Evolutionary conservation across 352 stramenopile species (phyloP).

Genomic region (Phytophthora fragariaefolia): DNA sequence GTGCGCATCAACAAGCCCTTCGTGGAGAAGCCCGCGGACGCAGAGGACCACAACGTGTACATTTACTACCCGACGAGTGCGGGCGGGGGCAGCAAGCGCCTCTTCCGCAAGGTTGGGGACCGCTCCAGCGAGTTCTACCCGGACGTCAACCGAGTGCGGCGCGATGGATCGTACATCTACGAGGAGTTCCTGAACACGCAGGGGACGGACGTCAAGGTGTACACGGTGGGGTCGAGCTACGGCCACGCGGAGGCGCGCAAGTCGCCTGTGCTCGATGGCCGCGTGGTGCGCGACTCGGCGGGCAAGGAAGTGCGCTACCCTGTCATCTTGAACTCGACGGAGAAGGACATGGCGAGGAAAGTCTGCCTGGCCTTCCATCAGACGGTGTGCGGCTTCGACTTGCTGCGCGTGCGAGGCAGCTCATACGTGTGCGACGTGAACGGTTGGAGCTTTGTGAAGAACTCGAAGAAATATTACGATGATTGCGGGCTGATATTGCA

Average conservation of each 20-base stretch:
- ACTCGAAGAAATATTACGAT: conserved; percentile 99
- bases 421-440: conserved; percentile 99
- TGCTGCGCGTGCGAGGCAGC: conserved; percentile 92
- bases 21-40: conserved; percentile 99
- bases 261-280: conserved; percentile 97
- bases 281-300: conserved; percentile 92
- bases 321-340: conserved; percentile 97
- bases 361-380: conserved; percentile 97
- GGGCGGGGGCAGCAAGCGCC: conserved; percentile 97
- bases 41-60: conserved; percentile 99
- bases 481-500: conserved; percentile 96
- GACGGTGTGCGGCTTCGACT: conserved; percentile 99
- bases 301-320: conserved; percentile 99
- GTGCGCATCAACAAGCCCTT: conserved; percentile 99
- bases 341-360: conserved; percentile 99
- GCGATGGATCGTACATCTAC: conserved; percentile 97
- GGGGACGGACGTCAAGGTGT: conserved; percentile 99
- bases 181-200: conserved; percentile 99
- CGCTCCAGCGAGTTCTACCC: conserved; percentile 96
- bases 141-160: conserved; percentile 95
- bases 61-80: conserved; percentile 99
- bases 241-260: conserved; percentile 99
- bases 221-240: conserved; percentile 98
- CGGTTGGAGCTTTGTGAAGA: conserved; percentile 99
- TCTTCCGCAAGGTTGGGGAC: conserved; percentile 98